These are phyloP conservation scores for Solanum aculeatissimum DNA, from an alignment of 305 asterid genomes.

Conservation along the genomic window DNA sequence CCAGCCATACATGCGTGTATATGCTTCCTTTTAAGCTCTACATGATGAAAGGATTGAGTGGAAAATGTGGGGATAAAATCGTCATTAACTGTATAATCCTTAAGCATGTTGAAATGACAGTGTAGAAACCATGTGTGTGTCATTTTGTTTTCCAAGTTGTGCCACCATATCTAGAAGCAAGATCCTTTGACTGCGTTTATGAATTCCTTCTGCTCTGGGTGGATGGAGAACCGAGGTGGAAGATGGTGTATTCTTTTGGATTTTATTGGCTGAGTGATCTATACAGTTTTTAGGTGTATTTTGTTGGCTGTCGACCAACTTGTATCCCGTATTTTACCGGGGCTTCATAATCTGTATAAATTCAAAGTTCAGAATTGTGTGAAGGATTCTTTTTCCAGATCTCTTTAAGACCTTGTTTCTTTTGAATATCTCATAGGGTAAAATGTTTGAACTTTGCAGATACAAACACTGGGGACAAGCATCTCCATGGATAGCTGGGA, in stretches of 20 bases:
- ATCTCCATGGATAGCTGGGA: constrained; percentile 82
- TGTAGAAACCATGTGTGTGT: neutral
- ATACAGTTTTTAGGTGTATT: neutral
- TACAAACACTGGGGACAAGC: constrained; percentile 79
- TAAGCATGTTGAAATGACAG: neutral
- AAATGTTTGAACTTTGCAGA: constrained; percentile 21
- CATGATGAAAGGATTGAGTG: neutral
- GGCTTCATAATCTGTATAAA: neutral
- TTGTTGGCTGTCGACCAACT: neutral
- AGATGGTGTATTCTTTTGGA: neutral
- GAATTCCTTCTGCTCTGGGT: neutral
- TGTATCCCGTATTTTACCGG: neutral
- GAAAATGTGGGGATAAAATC: neutral
- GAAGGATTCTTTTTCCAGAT: neutral
- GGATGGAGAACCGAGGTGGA: neutral
- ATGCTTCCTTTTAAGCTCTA: neutral
- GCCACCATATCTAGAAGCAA: neutral
- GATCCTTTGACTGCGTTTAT: neutral
- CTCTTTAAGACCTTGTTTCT: neutral
- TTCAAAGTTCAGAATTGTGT: neutral
- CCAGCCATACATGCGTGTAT: neutral
- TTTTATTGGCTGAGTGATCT: neutral
- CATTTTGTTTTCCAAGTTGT: neutral
- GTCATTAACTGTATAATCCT: neutral
- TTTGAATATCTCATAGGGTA: neutral